Percentiles rank a stretch among this genome's conserved stretches.
Conservation (phyloP, 108 stramenopile species). For the Stephanodiscus minutulus region DNA sequence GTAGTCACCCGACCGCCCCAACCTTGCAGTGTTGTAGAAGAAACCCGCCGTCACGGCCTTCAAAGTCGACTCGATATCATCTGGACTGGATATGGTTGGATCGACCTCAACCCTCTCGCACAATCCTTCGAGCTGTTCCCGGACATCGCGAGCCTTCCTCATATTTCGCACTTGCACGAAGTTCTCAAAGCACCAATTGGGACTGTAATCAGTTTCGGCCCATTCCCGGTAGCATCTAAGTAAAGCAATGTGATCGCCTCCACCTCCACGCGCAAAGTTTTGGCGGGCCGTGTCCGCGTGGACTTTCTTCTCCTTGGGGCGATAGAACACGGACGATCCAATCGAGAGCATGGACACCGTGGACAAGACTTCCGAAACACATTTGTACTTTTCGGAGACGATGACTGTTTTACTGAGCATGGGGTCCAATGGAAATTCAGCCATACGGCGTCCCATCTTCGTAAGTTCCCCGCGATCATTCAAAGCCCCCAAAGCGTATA, state of each 20-base stretch:
- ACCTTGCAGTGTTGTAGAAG: constrained; percentile 96
- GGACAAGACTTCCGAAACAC: constrained; percentile 91
- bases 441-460: constrained; percentile 97
- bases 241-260: constrained; percentile 94
- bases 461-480: constrained; percentile 98
- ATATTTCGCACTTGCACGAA: constrained; percentile 95
- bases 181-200: constrained; percentile 99
- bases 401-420: constrained; percentile 97
- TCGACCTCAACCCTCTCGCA: constrained; percentile 99
- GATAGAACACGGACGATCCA: constrained; percentile 93
- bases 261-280: constrained; percentile 97
- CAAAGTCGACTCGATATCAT: constrained; percentile 79
- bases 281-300: constrained; percentile 97
- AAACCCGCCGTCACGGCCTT: constrained; percentile 97
- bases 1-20: constrained; percentile 91
- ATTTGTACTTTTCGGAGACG: constrained; percentile 93
- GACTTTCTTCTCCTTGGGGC: constrained; percentile 97
- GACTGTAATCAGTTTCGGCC: constrained; percentile 91
- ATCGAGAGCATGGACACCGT: constrained; percentile 96
- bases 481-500: constrained; percentile 99
- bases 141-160: constrained; percentile 94
- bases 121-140: constrained; percentile 96
- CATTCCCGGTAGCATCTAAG: constrained; percentile 93
- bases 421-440: constrained; percentile 98
- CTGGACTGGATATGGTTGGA: constrained; percentile 59